Conservation (phyloP, 1,139 yeast genomes). For the Suhomyces anneliseae region DNA sequence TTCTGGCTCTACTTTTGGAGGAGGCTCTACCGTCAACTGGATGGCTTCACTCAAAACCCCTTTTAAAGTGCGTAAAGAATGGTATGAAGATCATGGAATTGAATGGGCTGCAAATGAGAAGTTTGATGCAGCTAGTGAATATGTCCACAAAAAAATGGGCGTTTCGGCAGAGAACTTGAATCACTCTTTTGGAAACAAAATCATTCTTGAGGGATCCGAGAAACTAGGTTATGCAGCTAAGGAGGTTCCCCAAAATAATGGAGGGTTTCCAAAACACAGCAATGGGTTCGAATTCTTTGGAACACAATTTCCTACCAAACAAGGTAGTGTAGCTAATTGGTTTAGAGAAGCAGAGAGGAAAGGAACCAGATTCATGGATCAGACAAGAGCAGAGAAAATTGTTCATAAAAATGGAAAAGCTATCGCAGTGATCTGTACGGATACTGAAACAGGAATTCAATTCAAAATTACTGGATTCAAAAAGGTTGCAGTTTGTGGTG, state of each 20-base stretch:
- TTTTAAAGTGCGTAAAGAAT: slow-evolving; percentile 53
- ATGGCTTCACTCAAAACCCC: slow-evolving; percentile 56
- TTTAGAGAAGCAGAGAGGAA: slow-evolving; percentile 47
- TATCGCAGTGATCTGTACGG: slow-evolving; percentile 41
- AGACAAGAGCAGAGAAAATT: slow-evolving; percentile 43
- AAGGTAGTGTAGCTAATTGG: slow-evolving; percentile 57
- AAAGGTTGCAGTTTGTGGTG: slow-evolving; percentile 49
- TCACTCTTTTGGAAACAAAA: slow-evolving; percentile 50
- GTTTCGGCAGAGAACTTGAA: slow-evolving; percentile 39
- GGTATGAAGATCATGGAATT: slow-evolving; percentile 50
- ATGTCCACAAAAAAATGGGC: slow-evolving; percentile 54
- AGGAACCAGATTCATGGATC: slow-evolving; percentile 51
- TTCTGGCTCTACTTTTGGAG: slow-evolving; percentile 62
- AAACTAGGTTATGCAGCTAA: slow-evolving; percentile 48
- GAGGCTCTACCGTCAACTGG: slow-evolving; percentile 67
- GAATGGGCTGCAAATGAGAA: slow-evolving; percentile 48
- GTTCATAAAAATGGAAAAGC: slow-evolving; percentile 46
- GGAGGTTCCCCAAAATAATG: slow-evolving; percentile 51
- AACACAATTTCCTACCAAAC: slow-evolving; percentile 52
- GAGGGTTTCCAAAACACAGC: slow-evolving; percentile 41
- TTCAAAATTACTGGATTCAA: slow-evolving; percentile 47
- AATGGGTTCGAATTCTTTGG: slow-evolving; percentile 56
- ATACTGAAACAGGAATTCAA: slow-evolving; percentile 26
- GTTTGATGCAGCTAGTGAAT: slow-evolving; percentile 49
- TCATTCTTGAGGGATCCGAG: slow-evolving; percentile 45